Base-by-base conservation (phyloP, 2,329 filamentous ascomycete genomes). In the Aspergillus tubingensis region DNA sequence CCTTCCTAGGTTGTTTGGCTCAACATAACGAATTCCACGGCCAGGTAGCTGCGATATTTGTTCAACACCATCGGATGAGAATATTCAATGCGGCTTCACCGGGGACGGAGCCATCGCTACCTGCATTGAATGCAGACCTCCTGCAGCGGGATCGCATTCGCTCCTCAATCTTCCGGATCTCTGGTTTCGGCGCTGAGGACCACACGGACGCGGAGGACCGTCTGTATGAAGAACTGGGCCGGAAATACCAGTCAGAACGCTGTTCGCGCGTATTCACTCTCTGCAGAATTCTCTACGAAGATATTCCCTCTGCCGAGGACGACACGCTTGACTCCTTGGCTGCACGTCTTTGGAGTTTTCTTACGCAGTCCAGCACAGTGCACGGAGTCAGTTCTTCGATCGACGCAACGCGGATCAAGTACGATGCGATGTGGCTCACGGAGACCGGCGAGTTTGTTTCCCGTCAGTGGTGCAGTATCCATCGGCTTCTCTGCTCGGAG, bases 21-120 rank as follows among this genome's bases (percentile, higher is more conserved):
- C 84, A 86, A 56, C 77, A 85, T 57, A 74, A 75, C 0, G 66
- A 68, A 0, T 83, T 84, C 44, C 71, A 71, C 39, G 62, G 65
- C 2, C 52, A 64, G 5, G 80, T 82, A 0, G 41, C 65, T 5
- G 63, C 58, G 0, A 75, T 84, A 15, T 68, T 81, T 5, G 27
- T 68, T 2, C 71, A 80, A 58, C 71, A 74, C 1, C 58, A 56
- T 23, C 57, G 59, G 2, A 66, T 69, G 2, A 50, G 65, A 13
- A 64, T 77, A 13, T 78, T 80, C 51, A 65, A 72, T 30, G 65
- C 68, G 2, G 59, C 70, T 6, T 27, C 10, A 8, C 13, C 48
- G n/a, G 25, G 21, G 8, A 51, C 21, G 19, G 30, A 51, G 32
- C 62, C 51, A 11, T 6, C 49, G 11, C 27, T 63, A 52, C n/a